Conservation (phyloP, 163 green algal genomes). For the Chlamydomonas reinhardtii region DNA sequence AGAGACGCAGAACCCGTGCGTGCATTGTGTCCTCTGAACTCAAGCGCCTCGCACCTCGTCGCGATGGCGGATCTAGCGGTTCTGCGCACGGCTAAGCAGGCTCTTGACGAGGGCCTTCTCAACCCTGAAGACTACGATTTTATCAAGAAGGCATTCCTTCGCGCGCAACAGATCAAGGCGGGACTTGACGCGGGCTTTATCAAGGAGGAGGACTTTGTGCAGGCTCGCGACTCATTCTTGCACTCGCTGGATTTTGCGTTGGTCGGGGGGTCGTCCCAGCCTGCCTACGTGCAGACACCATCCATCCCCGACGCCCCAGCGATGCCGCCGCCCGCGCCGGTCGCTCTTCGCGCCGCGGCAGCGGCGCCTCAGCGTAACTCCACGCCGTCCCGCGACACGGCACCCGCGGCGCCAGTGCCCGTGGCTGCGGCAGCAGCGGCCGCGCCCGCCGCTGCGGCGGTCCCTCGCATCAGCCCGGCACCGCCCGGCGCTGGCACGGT, state of each 20-base stretch:
- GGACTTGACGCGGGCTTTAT: constrained; percentile 67
- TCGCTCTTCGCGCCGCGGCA: background rate
- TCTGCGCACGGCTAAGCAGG: constrained; percentile 83
- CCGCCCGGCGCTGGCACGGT: constrained; percentile 2
- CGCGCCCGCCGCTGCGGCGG: background rate
- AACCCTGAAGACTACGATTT: constrained; percentile 79
- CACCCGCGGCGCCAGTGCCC: background rate
- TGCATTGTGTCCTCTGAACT: background rate
- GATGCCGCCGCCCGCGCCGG: background rate
- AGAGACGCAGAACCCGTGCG: too few species aligned
- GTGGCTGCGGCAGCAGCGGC: background rate
- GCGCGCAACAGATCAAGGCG: constrained; percentile 78
- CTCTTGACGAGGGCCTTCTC: constrained; percentile 86
- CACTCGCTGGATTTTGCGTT: constrained; percentile 70
- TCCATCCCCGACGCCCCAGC: background rate
- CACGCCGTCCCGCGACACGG: background rate
- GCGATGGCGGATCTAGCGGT: constrained; percentile 55
- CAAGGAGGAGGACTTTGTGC: constrained; percentile 65
- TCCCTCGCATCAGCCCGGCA: constrained; percentile 13
- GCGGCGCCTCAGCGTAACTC: background rate
- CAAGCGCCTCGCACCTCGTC: background rate
- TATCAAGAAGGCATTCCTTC: constrained; percentile 76
- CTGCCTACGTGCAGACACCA: background rate
- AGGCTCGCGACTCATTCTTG: constrained; percentile 71
- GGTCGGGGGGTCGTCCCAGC: background rate